Evolutionary conservation across 2,329 filamentous ascomycete species (phyloP).

Genomic region (Fusarium sp.): DNA sequence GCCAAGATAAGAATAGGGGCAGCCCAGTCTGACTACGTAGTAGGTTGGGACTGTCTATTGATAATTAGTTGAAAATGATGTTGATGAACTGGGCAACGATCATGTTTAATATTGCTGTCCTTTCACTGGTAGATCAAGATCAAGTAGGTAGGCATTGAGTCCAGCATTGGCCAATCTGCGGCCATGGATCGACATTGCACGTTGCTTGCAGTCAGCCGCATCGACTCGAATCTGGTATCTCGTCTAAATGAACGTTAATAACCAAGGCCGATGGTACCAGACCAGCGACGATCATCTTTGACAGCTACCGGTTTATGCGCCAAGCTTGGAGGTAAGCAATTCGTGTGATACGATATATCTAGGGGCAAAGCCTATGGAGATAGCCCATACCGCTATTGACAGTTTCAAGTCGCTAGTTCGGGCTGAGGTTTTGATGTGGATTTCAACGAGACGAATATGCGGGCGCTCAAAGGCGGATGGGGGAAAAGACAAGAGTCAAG

Average conservation of each 20-base stretch:
- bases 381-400: slow-evolving; percentile 1
- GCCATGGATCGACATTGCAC: neutral
- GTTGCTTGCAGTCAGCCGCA: neutral
- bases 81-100: neutral
- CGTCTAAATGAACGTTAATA: neutral
- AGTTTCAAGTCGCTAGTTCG: slow-evolving; percentile 9
- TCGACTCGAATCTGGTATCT: neutral
- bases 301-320: slow-evolving; percentile 3
- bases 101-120: neutral
- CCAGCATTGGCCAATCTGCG: neutral
- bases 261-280: slow-evolving; percentile 20
- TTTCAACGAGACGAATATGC: slow-evolving; percentile 8
- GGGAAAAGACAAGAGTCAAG: neutral
- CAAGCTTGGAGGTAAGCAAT: slow-evolving; percentile 3
- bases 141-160: neutral
- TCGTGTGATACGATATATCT: slow-evolving; percentile 1
- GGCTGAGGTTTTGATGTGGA: slow-evolving; percentile 18
- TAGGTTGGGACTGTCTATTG: neutral
- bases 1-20: neutral
- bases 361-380: slow-evolving; percentile 17
- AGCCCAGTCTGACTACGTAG: too few species aligned
- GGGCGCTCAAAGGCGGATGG: slow-evolving; percentile 3
- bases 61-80: neutral
- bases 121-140: neutral
- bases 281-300: slow-evolving; percentile 11